Conservation (phyloP, 1,284 basidiomycete species). For the Microbotryomycetes sp. region DNA sequence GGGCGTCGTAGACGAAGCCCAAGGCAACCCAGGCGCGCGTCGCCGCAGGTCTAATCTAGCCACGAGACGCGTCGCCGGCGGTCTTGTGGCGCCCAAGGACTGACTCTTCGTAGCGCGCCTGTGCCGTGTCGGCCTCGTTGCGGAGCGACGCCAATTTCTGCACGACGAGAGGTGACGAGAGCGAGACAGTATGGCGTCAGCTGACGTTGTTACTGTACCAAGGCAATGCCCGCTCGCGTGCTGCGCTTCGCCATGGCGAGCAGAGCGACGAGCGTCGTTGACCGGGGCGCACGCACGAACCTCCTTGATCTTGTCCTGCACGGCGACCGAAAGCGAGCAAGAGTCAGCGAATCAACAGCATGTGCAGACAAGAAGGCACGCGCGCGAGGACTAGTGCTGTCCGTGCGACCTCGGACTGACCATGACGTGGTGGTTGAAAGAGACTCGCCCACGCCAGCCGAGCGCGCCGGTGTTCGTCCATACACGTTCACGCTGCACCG, state of each 20-base stretch:
- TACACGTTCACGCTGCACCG: neutral
- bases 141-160: slow-evolving; percentile 60
- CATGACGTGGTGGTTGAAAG: neutral
- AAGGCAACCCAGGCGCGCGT: no score
- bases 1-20: no score
- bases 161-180: neutral
- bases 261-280: no score
- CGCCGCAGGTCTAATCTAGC: no score
- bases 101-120: slow-evolving; percentile 62
- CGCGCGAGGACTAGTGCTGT: neutral
- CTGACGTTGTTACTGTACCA: neutral
- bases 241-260: no score
- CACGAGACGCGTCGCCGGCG: no score
- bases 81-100: neutral
- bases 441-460: neutral
- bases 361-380: neutral
- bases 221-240: neutral
- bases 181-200: neutral
- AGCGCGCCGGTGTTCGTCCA: neutral
- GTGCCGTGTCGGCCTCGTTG: slow-evolving; percentile 74
- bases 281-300: slow-evolving; percentile 35
- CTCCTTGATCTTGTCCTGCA: slow-evolving; percentile 52
- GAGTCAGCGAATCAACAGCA: neutral
- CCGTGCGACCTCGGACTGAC: no score
- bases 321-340: neutral